Evolutionary conservation across 805 yeast genomes (phyloP).

Genomic region (Gaillardinia entomophila): DNA sequence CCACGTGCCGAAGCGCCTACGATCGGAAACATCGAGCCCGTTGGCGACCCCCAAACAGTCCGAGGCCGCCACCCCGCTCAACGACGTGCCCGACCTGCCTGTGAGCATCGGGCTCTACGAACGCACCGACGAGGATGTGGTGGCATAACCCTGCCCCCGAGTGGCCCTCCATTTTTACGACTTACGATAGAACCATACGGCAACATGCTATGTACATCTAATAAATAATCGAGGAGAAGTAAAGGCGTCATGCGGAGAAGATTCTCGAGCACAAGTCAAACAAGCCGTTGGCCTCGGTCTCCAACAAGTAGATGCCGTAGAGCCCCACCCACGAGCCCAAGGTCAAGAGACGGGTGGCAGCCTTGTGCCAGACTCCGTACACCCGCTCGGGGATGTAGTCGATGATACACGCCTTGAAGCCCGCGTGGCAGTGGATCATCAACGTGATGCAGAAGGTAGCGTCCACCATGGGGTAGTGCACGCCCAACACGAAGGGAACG

Average conservation of each 20-base stretch:
- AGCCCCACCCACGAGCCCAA: slow-evolving; percentile 67
- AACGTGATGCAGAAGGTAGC: slow-evolving; percentile 60
- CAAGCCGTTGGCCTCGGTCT: slow-evolving; percentile 75
- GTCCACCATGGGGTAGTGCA: slow-evolving; percentile 64
- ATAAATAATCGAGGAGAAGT: background rate
- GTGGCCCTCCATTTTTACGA: no score
- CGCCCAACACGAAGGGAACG: slow-evolving; percentile 73
- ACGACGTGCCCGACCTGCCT: no score
- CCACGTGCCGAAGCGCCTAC: no score
- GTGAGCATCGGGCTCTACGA: no score
- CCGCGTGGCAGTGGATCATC: slow-evolving; percentile 76
- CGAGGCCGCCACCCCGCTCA: no score
- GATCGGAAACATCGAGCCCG: no score
- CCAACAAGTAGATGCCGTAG: slow-evolving; percentile 78
- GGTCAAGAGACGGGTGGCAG: slow-evolving; percentile 62
- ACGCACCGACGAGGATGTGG: no score
- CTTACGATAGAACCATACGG: no score
- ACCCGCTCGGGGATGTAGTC: slow-evolving; percentile 89
- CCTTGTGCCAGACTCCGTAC: slow-evolving; percentile 69
- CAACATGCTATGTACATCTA: background rate
- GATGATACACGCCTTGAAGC: slow-evolving; percentile 84
- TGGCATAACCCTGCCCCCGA: no score
- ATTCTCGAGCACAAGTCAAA: slow-evolving; percentile 55
- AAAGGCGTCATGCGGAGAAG: slow-evolving; percentile 45
- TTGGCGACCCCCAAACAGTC: no score